phyloP scores from a whole-genome alignment of 345 rosid genomes.

The Durio zibethinus region DNA sequence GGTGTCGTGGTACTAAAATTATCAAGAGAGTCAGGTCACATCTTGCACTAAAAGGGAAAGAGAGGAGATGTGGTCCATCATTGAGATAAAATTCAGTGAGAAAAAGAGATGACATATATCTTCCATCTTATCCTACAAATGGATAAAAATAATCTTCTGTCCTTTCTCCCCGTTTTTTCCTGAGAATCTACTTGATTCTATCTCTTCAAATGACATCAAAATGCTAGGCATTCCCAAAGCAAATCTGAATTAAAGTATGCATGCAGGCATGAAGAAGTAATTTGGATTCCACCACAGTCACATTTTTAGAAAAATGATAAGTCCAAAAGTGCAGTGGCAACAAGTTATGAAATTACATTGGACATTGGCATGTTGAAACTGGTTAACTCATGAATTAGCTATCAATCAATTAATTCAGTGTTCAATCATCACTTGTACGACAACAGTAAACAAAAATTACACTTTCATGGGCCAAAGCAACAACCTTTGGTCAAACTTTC shows the following conservation, averaged over 20 bases:
- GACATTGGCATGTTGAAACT: neutral
- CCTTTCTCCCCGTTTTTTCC: neutral
- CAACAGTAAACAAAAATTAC: conserved; percentile 16
- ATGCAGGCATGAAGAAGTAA: neutral
- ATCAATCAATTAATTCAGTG: conserved; percentile 16
- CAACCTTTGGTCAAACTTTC: conserved; percentile 15
- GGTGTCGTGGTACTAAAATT: conserved; percentile 13
- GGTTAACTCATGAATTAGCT: conserved; percentile 8
- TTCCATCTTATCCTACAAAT: neutral
- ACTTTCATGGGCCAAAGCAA: neutral
- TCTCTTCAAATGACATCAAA: neutral
- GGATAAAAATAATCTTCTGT: neutral
- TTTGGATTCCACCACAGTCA: neutral
- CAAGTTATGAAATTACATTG: neutral
- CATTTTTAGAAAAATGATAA: neutral
- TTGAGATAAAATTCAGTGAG: neutral
- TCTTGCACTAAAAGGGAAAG: conserved; percentile 34
- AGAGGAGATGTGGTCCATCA: conserved; percentile 27
- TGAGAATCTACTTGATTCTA: neutral
- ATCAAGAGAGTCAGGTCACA: conserved; percentile 43
- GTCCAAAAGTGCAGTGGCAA: neutral
- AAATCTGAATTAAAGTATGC: neutral
- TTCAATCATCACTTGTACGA: conserved; percentile 14
- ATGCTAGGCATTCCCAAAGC: neutral
- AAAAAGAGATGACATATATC: neutral